These are phyloP conservation scores for Skeletonema grethae DNA, from an alignment of 108 stramenopile species.

Conservation along the genomic window DNA sequence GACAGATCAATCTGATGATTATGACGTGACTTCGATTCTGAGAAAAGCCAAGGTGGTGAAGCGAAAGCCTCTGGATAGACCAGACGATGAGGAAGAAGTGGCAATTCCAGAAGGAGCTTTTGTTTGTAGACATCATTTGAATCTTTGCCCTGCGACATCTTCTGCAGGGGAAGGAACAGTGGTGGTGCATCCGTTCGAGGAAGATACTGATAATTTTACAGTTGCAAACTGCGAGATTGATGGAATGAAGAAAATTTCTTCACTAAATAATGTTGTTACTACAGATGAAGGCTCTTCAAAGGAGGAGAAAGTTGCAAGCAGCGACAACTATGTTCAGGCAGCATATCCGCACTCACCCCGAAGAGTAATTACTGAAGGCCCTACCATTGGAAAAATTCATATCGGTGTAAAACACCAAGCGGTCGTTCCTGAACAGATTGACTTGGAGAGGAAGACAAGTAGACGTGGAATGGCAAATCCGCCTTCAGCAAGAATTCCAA, in stretches of 20 bases:
- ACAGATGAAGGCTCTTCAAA: conserved; percentile 20
- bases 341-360: conserved; percentile 29
- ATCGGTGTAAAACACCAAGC: conserved; percentile 78
- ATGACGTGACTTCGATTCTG: conserved; percentile 60
- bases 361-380: conserved; percentile 57
- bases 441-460: conserved; percentile 23
- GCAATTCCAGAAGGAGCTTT: conserved; percentile 35
- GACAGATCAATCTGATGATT: conserved; percentile 68
- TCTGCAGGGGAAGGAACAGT: conserved; percentile 16
- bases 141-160: conserved; percentile 21
- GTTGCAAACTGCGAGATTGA: conserved; percentile 9
- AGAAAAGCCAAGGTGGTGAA: conserved; percentile 51
- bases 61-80: conserved; percentile 27
- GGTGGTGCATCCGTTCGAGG: conserved; percentile 31
- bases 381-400: conserved; percentile 60
- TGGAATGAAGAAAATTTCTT: conserved; percentile 10
- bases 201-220: conserved; percentile 17
- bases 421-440: conserved; percentile 44
- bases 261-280: conserved; percentile 12
- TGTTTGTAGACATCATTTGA: conserved; percentile 54
- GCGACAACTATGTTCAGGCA: conserved; percentile 6
- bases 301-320: conserved; percentile 24
- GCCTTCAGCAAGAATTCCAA: conserved; percentile 48
- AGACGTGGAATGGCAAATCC: conserved; percentile 25
- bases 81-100: conserved; percentile 1